Percentiles rank a stretch among this genome's conserved stretches.
Evolutionary conservation across 108 stramenopile species (phyloP).

Genomic region (Nitzschia sp.): DNA sequence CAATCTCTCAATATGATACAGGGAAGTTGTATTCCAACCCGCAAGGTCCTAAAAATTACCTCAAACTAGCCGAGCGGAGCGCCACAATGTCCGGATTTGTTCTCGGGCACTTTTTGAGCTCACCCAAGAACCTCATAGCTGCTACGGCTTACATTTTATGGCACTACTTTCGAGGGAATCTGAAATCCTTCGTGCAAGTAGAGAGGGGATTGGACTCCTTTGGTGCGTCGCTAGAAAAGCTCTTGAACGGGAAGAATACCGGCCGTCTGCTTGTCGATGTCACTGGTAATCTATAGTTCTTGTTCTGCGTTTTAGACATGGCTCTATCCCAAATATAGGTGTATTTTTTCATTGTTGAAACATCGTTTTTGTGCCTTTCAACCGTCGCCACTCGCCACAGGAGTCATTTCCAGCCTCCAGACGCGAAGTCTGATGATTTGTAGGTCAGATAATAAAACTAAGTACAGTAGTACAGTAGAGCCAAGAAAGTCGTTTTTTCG

Average conservation of each 20-base stretch:
- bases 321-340: too few relatives aligned
- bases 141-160: constrained; percentile 29
- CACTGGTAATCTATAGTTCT: background rate
- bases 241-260: constrained; percentile 40
- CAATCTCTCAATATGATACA: constrained; percentile 42
- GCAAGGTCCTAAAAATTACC: constrained; percentile 38
- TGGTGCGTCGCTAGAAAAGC: constrained; percentile 29
- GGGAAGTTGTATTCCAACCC: constrained; percentile 28
- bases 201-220: constrained; percentile 34
- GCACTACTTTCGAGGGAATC: constrained; percentile 14
- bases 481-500: too few relatives aligned
- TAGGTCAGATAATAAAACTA: too few relatives aligned
- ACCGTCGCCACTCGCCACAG: too few relatives aligned
- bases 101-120: constrained; percentile 35
- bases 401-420: too few relatives aligned
- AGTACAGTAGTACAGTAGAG: too few relatives aligned
- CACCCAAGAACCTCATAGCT: constrained; percentile 1
- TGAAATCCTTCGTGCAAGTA: constrained; percentile 24
- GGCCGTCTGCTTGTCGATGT: constrained; percentile 43
- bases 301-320: too few relatives aligned
- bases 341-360: too few relatives aligned
- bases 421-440: too few relatives aligned
- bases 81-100: constrained; percentile 47
- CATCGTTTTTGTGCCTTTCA: too few relatives aligned
- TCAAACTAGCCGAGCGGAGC: constrained; percentile 42